Conservation (phyloP, 768 basidiomycete species). For the Trametopsis cervina region DNA sequence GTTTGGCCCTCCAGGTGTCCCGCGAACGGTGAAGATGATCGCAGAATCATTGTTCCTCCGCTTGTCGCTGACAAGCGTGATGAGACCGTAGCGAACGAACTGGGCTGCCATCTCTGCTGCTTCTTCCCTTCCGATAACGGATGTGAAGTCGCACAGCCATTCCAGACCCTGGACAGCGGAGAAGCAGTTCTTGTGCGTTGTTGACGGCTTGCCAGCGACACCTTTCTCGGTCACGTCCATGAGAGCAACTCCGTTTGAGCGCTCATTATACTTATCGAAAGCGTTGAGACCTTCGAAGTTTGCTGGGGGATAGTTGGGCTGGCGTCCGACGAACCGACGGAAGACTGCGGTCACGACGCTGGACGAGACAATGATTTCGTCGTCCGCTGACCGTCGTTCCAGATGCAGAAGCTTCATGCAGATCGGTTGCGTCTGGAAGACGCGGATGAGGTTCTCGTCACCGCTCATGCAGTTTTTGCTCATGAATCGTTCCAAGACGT, state of each 20-base stretch:
- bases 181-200: conserved; percentile 68
- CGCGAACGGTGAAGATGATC: conserved; percentile 88
- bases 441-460: conserved; percentile 73
- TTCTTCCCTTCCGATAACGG: conserved; percentile 92
- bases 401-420: conserved; percentile 97
- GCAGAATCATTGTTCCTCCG: conserved; percentile 88
- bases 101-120: conserved; percentile 97
- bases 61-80: conserved; percentile 84
- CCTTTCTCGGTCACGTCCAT: conserved; percentile 67
- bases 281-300: conserved; percentile 44
- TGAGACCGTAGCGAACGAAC: conserved; percentile 91
- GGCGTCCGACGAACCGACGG: conserved; percentile 87
- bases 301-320: conserved; percentile 67
- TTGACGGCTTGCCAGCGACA: conserved; percentile 42
- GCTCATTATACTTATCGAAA: conserved; percentile 71
- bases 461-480: conserved; percentile 98
- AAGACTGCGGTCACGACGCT: conserved; percentile 92
- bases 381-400: conserved; percentile 85
- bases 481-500: conserved; percentile 99
- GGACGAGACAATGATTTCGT: conserved; percentile 95
- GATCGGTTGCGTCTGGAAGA: conserved; percentile 90
- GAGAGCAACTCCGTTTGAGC: conserved; percentile 66
- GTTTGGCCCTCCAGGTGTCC: conserved; percentile 67
- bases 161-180: conserved; percentile 83
- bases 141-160: conserved; percentile 97